Base-by-base conservation (phyloP, 495 filamentous ascomycete genomes). In the Aspergillus carlsbadensis region DNA sequence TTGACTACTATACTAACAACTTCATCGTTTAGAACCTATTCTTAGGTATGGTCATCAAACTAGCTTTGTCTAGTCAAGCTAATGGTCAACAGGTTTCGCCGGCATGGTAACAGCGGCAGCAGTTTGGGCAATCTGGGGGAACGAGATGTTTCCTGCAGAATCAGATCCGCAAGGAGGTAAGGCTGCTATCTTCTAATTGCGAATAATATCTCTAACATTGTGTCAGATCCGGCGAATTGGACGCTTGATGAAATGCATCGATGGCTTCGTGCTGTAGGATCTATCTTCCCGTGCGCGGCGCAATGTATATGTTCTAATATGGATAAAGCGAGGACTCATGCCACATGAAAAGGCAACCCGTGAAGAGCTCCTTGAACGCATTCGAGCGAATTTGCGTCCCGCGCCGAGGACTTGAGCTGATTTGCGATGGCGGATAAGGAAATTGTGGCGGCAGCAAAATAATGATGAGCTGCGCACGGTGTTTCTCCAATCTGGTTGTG, bases 101-200 rank as follows among this genome's bases (percentile, higher is more conserved):
- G 90, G 89, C 20, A 83, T 96, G 59, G 85, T 96, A 39, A 88
- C 90, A 3, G 91, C 88, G 3, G 92, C 88, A 6, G 87, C 92
- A 6, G 87, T 81, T 15, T 96, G 87, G 85, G 80, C 86, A 2
- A 95, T 96, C 57, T 90, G 87, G 87, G 88, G 89, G 48, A 80
- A 82, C 22, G 89, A 91, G 55, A 80, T 96, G 59, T 92, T 96
- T 59, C 90, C 91, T 1, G 62, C 76, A 0, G 71, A 84, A 49
- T 58, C 70, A 22, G 92, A 95, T 68, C 92, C 92, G n/a, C 87
- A 72, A 48, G 91, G 92, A 65, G 80, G 86, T 85, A 70, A 58
- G 73, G 55, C 37, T 22, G 29, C 14, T 24, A 0, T 33, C 21
- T 18, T 15, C 26, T 40, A 13, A 22, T 46, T 53, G 20, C 21